These are phyloP conservation scores for Ophidiomyces ophidiicola DNA, from an alignment of 2,329 filamentous ascomycete species.

Conservation along the genomic window DNA sequence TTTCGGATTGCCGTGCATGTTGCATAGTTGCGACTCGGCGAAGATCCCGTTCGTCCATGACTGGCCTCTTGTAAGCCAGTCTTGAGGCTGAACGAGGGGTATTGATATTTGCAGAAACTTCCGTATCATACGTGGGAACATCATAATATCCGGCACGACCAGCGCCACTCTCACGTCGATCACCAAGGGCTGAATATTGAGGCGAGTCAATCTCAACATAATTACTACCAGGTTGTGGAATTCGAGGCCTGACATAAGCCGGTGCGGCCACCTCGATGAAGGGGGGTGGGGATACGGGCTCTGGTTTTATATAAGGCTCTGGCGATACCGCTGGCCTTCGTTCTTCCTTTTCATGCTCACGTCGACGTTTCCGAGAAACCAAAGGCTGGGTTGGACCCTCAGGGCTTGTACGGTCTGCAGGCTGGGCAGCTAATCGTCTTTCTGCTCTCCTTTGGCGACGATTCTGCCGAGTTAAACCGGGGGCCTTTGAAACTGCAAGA, in stretches of 20 bases:
- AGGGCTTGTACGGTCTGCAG: slow-evolving; percentile 35
- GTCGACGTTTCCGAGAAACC: slow-evolving; percentile 41
- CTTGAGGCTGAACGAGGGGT: slow-evolving; percentile 31
- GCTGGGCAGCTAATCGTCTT: slow-evolving; percentile 20
- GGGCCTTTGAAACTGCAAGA: slow-evolving; percentile 41
- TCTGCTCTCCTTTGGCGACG: slow-evolving; percentile 28
- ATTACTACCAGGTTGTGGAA: slow-evolving; percentile 34
- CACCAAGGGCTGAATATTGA: slow-evolving; percentile 27
- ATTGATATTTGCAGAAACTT: slow-evolving; percentile 23
- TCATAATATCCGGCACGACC: slow-evolving; percentile 26
- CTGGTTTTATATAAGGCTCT: slow-evolving; percentile 47
- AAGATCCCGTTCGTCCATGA: slow-evolving; percentile 35
- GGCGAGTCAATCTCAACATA: slow-evolving; percentile 38
- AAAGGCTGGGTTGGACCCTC: slow-evolving; percentile 31
- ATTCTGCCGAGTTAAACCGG: slow-evolving; percentile 44
- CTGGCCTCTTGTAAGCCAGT: slow-evolving; percentile 26
- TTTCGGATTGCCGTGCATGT: slow-evolving; percentile 33
- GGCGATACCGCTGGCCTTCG: slow-evolving; percentile 27
- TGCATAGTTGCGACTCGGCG: slow-evolving; percentile 38
- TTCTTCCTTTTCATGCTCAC: slow-evolving; percentile 31
- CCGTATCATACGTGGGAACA: slow-evolving; percentile 18
- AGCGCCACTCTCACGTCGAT: slow-evolving; percentile 25
- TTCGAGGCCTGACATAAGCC: slow-evolving; percentile 24
- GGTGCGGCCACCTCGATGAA: slow-evolving; percentile 36
- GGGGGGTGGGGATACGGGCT: slow-evolving; percentile 50